Evolutionary conservation across 441 rosid genomes (phyloP), one percentile per base, ranked within the genome.

Genomic region (Erysimum pusillum): DNA sequence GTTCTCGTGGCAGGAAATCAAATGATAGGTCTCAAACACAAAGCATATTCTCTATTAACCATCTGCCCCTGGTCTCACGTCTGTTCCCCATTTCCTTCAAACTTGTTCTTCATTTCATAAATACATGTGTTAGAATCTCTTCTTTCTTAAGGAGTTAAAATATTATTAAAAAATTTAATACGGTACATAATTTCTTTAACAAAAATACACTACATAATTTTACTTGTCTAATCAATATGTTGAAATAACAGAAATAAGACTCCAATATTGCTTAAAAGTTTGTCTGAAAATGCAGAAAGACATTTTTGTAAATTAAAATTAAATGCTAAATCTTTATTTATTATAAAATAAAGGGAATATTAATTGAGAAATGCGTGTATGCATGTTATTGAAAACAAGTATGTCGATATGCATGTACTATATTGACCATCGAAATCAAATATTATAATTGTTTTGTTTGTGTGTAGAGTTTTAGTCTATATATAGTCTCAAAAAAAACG

Each of bases 81-180:
- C 62, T 38, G 68, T 32, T 75, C 60, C 70, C 44, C 73, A 67
- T 75, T 58, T 57, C 41, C 39, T 65, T 74, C 45, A 31, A 63
- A 63, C 48, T 32, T 42, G 5, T 49, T 41, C 35, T 42, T 32
- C 54, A 17, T 9, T 56, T 25, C 28, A 25, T 25, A 25, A 25
- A 25, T 25, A 25, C 28, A 25, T 2, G 2, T 25, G 0, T 25
- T 25, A 25, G 28, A 25, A 25, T 25, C 28, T 25, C 28, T 25
- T 25, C 28, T 25, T 25, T 25, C 28, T 25, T 25, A 25, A 25
- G 28, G 28, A 25, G 28, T 25, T 25, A 25, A 25, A 25, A 25
- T 25, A 25, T 25, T 25, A 25, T 25, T 25, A 25, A 22, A 22
- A 22, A 22, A 22, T 22, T 22, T 22, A 22, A 22, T 22, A 22